Percentiles rank a stretch among this genome's conserved stretches.
phyloP scores from a whole-genome alignment of 2,329 filamentous ascomycete genomes.

The Alternaria tenuissima region DNA sequence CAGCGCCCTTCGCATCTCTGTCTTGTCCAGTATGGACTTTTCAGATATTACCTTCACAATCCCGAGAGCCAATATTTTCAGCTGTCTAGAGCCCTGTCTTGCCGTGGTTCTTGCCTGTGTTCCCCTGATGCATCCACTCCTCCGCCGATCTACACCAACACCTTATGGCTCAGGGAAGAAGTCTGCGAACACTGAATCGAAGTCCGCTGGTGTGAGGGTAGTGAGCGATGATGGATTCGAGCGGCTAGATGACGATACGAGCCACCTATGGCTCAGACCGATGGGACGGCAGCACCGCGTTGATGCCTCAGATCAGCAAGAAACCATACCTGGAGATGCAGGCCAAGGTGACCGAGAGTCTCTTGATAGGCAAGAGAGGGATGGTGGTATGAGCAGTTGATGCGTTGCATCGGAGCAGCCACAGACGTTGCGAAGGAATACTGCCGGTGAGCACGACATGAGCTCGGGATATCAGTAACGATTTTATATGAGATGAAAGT shows the following conservation, averaged over 20 bases:
- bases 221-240: slow-evolving; percentile 1
- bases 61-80: slow-evolving; percentile 5
- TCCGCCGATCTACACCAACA: neutral
- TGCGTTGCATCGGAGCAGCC: neutral
- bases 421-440: neutral
- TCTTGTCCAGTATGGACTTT: slow-evolving; percentile 4
- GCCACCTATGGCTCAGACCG: slow-evolving; percentile 3
- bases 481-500: neutral
- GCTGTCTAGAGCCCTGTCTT: slow-evolving; percentile 3
- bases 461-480: neutral
- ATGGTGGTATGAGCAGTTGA: neutral
- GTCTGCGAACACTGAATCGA: neutral
- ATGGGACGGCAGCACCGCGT: neutral
- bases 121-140: slow-evolving; percentile 3
- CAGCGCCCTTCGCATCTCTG: neutral
- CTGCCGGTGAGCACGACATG: neutral
- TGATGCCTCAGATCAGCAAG: neutral
- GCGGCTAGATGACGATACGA: neutral
- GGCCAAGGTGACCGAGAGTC: slow-evolving; percentile 2
- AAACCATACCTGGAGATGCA: neutral
- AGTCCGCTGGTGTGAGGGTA: neutral
- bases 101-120: neutral
- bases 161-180: neutral
- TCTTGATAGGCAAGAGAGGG: neutral
- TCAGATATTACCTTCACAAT: slow-evolving; percentile 1